Percentiles rank a stretch among this genome's conserved stretches.
phyloP scores from a whole-genome alignment of 768 basidiomycete species.

The Rubroboletus pulcherrimus region DNA sequence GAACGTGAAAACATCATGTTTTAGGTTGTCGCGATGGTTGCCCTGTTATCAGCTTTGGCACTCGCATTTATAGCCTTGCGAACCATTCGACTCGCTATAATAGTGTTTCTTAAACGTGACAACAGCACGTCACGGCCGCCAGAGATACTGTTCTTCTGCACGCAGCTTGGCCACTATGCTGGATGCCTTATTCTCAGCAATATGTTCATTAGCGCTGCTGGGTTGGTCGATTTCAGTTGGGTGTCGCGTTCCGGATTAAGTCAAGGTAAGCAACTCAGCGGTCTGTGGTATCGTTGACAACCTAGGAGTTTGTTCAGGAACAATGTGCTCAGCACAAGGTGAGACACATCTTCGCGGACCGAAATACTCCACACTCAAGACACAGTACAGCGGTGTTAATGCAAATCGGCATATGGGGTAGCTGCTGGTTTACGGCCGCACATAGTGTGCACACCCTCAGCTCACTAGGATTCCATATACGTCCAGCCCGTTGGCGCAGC shows the following conservation, averaged over 20 bases:
- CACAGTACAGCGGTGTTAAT: slow-evolving; percentile 45
- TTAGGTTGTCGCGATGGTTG: slow-evolving; percentile 49
- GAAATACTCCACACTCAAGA: background rate
- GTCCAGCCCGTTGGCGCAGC: slow-evolving; percentile 49
- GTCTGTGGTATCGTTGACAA: background rate
- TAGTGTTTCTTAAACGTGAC: slow-evolving; percentile 28
- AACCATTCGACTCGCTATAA: slow-evolving; percentile 44
- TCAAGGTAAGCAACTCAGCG: slow-evolving; percentile 37
- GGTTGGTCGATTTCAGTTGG: slow-evolving; percentile 55
- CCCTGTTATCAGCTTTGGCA: slow-evolving; percentile 51
- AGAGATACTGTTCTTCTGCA: slow-evolving; percentile 64
- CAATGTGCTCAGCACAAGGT: slow-evolving; percentile 61
- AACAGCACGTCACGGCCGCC: slow-evolving; percentile 28
- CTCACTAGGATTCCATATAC: slow-evolving; percentile 55
- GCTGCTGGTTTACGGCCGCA: slow-evolving; percentile 60
- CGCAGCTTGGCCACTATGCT: slow-evolving; percentile 69
- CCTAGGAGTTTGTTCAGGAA: slow-evolving; percentile 32
- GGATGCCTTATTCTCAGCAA: slow-evolving; percentile 60
- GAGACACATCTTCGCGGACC: background rate
- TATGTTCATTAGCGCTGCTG: slow-evolving; percentile 48
- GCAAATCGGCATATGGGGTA: slow-evolving; percentile 59
- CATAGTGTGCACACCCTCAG: slow-evolving; percentile 68
- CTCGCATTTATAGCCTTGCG: slow-evolving; percentile 48
- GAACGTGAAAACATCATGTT: background rate
- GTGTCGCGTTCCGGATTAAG: slow-evolving; percentile 40